Percentiles rank a stretch among this genome's conserved stretches.
These are phyloP conservation scores for Auricularia sp. DNA, from an alignment of 768 basidiomycete genomes.

Conservation along the genomic window DNA sequence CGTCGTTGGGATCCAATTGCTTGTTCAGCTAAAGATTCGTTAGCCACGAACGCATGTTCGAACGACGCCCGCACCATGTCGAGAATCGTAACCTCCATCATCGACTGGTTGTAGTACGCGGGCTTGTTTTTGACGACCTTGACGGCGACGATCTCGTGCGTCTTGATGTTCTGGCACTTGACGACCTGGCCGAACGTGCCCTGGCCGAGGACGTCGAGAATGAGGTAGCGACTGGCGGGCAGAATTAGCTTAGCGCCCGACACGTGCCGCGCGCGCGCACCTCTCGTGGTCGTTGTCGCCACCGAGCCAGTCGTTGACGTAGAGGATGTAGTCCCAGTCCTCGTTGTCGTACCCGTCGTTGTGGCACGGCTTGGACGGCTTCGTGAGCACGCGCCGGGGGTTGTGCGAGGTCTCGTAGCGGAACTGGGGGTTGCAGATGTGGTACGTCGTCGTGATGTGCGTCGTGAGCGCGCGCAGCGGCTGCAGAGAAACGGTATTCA, in stretches of 20 bases:
- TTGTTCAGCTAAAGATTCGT: slow-evolving; percentile 51
- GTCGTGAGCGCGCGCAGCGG: slow-evolving; percentile 68
- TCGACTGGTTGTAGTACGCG: slow-evolving; percentile 97
- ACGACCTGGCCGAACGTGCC: slow-evolving; percentile 99
- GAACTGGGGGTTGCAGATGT: slow-evolving; percentile 90
- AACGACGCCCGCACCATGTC: slow-evolving; percentile 38
- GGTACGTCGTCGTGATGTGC: slow-evolving; percentile 81
- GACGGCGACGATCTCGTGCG: slow-evolving; percentile 95
- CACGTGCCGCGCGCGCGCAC: slow-evolving; percentile 19
- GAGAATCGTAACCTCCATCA: slow-evolving; percentile 99
- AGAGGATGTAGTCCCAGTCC: slow-evolving; percentile 97
- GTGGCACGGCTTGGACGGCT: slow-evolving; percentile 89
- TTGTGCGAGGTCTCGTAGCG: slow-evolving; percentile 92
- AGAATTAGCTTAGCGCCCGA: not conserved
- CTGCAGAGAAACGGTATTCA: slow-evolving; percentile 24
- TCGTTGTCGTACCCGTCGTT: slow-evolving; percentile 99
- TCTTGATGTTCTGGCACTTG: slow-evolving; percentile 99
- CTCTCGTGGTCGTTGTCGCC: slow-evolving; percentile 88
- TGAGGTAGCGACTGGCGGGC: slow-evolving; percentile 61
- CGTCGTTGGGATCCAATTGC: slow-evolving; percentile 84
- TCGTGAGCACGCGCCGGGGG: slow-evolving; percentile 91
- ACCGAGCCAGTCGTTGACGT: slow-evolving; percentile 96
- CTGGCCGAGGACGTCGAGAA: slow-evolving; percentile 95
- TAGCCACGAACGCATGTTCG: slow-evolving; percentile 36
- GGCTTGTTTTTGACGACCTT: slow-evolving; percentile 99